phyloP scores from a whole-genome alignment of 2,329 filamentous ascomycete species.

The Nemania sp. region DNA sequence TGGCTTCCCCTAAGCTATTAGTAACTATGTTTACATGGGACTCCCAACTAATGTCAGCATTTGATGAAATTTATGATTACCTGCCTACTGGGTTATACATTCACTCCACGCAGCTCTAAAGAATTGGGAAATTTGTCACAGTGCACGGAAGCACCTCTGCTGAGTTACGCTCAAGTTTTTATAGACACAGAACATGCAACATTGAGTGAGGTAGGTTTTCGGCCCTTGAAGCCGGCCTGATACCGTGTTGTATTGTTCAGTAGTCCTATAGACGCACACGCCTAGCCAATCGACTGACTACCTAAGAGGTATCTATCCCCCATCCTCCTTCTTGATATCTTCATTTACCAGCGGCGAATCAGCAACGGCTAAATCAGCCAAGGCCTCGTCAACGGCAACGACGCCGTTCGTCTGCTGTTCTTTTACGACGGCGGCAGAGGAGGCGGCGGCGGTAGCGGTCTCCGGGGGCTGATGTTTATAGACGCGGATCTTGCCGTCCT shows the following conservation, averaged over 20 bases:
- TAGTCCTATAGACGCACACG: no score
- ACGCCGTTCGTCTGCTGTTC: constrained; percentile 21
- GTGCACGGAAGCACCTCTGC: background rate
- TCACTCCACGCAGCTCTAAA: no score
- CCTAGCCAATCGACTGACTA: no score
- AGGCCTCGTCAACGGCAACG: constrained; percentile 10
- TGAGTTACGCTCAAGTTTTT: no score
- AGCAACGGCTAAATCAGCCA: constrained; percentile 50
- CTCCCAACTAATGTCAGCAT: no score
- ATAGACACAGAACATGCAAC: background rate
- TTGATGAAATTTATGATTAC: no score
- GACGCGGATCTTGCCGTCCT: constrained; percentile 57
- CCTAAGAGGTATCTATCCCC: no score
- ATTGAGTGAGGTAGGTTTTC: no score
- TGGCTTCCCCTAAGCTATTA: no score
- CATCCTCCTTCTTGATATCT: constrained; percentile 45
- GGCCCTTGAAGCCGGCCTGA: background rate
- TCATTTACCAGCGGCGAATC: constrained; percentile 49
- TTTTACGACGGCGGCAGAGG: no score
- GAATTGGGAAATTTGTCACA: background rate
- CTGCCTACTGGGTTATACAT: no score
- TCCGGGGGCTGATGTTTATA: constrained; percentile 42
- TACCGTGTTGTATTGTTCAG: background rate
- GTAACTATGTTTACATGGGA: no score
- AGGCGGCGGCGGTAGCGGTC: background rate